phyloP scores from a whole-genome alignment of 2,329 filamentous ascomycete genomes.

The Fusarium sp. region DNA sequence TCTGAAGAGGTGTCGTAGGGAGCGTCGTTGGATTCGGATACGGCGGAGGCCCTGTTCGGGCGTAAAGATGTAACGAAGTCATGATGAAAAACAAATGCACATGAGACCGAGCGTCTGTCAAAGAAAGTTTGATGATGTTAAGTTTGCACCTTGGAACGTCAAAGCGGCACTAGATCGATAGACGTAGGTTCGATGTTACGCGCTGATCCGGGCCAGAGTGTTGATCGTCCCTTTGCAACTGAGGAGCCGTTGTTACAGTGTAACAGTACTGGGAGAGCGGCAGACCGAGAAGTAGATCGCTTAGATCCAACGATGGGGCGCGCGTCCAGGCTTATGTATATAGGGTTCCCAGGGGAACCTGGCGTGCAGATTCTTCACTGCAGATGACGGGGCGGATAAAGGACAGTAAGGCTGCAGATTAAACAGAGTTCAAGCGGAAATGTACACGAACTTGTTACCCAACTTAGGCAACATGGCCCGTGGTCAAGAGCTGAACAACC shows the following conservation, averaged over 20 bases:
- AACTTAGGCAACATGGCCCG: constrained; percentile 11
- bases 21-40: constrained; percentile 47
- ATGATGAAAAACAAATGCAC: constrained; percentile 6
- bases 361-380: constrained; percentile 10
- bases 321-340: constrained; percentile 24
- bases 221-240: constrained; percentile 20
- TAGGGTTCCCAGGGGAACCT: constrained; percentile 1
- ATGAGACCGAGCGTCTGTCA: not conserved
- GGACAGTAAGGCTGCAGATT: not conserved
- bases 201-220: constrained; percentile 15
- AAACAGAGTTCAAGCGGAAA: constrained; percentile 24
- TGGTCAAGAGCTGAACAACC: constrained; percentile 33
- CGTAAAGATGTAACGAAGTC: constrained; percentile 14
- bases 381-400: not conserved
- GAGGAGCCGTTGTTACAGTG: constrained; percentile 6
- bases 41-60: constrained; percentile 34
- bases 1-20: constrained; percentile 52
- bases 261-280: not conserved
- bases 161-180: not conserved
- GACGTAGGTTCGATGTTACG: constrained; percentile 8
- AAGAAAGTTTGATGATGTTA: not conserved
- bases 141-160: not conserved
- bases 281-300: not conserved
- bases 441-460: not conserved
- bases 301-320: constrained; percentile 1